These are phyloP conservation scores for Fusarium scirpi DNA, from an alignment of 2,329 filamentous ascomycete species.

Conservation along the genomic window DNA sequence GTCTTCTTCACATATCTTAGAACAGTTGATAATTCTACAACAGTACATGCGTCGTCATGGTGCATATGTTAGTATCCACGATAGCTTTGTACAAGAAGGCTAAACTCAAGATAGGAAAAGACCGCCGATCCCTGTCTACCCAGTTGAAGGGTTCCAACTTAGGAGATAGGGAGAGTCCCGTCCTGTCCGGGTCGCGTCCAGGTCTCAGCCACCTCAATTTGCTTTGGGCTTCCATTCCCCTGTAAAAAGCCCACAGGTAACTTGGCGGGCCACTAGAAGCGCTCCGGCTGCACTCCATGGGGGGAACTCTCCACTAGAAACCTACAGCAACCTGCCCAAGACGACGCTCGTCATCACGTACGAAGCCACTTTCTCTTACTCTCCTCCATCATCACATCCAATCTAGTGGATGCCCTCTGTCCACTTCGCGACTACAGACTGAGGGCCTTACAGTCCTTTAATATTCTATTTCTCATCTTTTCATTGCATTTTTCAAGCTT, in stretches of 20 bases:
- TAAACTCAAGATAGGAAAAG: constrained; percentile 12
- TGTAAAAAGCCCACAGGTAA: constrained; percentile 18
- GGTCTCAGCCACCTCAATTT: constrained; percentile 41
- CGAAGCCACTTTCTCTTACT: constrained; percentile 32
- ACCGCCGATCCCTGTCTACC: constrained; percentile 30
- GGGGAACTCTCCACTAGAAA: constrained; percentile 31
- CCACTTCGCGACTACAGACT: constrained; percentile 24
- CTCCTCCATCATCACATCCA: constrained; percentile 34
- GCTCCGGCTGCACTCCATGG: constrained; percentile 21
- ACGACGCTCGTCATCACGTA: constrained; percentile 36
- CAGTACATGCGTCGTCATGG: background rate
- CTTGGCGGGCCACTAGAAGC: constrained; percentile 25
- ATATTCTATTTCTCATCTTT: constrained; percentile 39
- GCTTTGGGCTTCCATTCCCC: constrained; percentile 27
- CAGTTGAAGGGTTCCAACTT: background rate
- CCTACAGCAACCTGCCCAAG: constrained; percentile 25
- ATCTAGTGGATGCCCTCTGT: constrained; percentile 31
- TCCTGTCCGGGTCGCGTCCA: background rate
- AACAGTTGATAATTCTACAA: background rate
- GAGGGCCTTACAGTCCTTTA: constrained; percentile 31
- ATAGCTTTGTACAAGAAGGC: constrained; percentile 19
- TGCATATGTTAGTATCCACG: constrained; percentile 23
- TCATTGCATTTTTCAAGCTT: constrained; percentile 20
- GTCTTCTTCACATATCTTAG: constrained; percentile 1
- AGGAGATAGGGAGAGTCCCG: constrained; percentile 14